These are phyloP conservation scores for Neotropicomus parvogracilis DNA, from an alignment of 1,284 basidiomycete species.

Conservation along the genomic window DNA sequence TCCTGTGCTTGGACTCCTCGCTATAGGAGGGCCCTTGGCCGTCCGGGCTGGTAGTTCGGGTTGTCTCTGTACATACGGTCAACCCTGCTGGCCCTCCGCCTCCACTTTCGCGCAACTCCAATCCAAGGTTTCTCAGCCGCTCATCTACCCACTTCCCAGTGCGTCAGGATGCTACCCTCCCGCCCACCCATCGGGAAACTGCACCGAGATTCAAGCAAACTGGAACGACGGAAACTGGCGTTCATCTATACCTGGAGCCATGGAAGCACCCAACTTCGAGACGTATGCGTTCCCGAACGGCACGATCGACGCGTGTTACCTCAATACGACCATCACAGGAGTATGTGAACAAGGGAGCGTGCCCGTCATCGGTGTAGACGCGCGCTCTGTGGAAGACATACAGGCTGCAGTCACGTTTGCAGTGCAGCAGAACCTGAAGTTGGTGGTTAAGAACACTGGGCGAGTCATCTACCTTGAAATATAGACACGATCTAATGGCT, in stretches of 20 bases:
- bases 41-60: not conserved
- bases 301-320: conserved; percentile 40
- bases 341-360: conserved; percentile 42
- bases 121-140: conserved; percentile 29
- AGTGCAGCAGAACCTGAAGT: conserved; percentile 36
- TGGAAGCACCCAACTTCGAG: conserved; percentile 41
- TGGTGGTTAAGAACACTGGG: conserved; percentile 49
- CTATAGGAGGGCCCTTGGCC: not conserved
- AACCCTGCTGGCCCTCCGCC: conserved; percentile 41
- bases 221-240: conserved; percentile 39
- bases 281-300: conserved; percentile 38
- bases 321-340: conserved; percentile 37
- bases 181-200: conserved; percentile 18
- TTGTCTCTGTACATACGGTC: conserved; percentile 15
- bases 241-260: conserved; percentile 38
- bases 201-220: conserved; percentile 29
- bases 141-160: conserved; percentile 28
- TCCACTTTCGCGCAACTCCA: conserved; percentile 34
- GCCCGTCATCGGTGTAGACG: conserved; percentile 43
- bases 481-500: too few relatives aligned
- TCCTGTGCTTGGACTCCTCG: not conserved
- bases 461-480: conserved; percentile 13
- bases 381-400: conserved; percentile 34
- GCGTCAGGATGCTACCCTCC: conserved; percentile 29
- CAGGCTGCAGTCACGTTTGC: conserved; percentile 33